phyloP scores from a whole-genome alignment of 768 basidiomycete genomes.

The Russula compacta region DNA sequence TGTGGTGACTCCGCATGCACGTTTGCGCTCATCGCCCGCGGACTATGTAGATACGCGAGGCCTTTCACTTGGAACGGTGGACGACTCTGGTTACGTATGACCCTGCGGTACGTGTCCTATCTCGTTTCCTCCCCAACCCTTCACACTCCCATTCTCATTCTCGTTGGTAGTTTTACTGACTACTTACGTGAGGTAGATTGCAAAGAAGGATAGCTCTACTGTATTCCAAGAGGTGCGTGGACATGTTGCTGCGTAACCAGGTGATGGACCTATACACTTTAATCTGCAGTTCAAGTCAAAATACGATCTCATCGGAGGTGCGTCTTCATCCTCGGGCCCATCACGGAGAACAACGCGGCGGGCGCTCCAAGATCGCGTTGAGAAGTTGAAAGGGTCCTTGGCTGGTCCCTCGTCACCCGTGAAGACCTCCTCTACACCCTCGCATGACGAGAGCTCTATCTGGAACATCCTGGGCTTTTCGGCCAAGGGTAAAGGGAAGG shows the following conservation, averaged over 20 bases:
- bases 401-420: constrained; percentile 21
- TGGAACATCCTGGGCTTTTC: constrained; percentile 27
- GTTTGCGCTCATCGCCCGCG: not conserved
- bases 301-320: constrained; percentile 51
- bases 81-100: constrained; percentile 67
- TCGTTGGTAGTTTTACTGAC: not conserved
- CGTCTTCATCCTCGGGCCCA: constrained; percentile 34
- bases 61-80: constrained; percentile 83
- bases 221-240: constrained; percentile 65
- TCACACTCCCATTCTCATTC: not conserved
- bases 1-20: not conserved
- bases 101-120: constrained; percentile 45
- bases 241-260: not conserved
- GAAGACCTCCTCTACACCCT: constrained; percentile 10
- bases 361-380: constrained; percentile 45
- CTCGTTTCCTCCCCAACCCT: not conserved
- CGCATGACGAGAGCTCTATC: constrained; percentile 22
- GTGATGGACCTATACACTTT: not conserved
- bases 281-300: constrained; percentile 45
- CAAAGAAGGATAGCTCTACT: constrained; percentile 60
- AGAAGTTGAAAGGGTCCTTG: constrained; percentile 30
- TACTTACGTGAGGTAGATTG: constrained; percentile 35
- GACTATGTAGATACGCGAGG: constrained; percentile 59
- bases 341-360: constrained; percentile 50
- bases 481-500: constrained; percentile 28